Conservation (phyloP, 2,329 filamentous ascomycete genomes). For the Pseudomassariella vexata region DNA sequence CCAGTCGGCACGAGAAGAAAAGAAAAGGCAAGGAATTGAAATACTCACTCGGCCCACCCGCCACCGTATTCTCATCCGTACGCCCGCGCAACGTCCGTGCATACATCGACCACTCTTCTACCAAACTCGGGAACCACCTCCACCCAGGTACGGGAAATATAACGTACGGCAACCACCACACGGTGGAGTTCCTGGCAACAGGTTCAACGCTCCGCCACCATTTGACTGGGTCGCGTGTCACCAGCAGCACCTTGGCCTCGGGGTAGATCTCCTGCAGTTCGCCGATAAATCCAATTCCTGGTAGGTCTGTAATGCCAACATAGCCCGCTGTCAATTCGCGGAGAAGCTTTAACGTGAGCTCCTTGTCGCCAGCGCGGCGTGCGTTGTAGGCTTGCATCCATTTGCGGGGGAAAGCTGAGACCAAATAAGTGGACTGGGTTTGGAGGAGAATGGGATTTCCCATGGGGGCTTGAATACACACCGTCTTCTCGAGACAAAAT, state of each 20-base stretch:
- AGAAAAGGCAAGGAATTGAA: too few relatives aligned
- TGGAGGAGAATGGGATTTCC: neutral
- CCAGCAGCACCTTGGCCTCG: conserved; percentile 33
- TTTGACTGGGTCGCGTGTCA: conserved; percentile 19
- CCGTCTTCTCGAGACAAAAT: conserved; percentile 5
- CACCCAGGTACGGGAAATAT: conserved; percentile 5
- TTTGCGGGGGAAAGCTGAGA: conserved; percentile 6
- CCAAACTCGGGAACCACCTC: conserved; percentile 4
- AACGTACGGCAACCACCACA: conserved; percentile 3
- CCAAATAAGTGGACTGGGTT: neutral
- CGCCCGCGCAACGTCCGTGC: neutral
- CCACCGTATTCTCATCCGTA: neutral
- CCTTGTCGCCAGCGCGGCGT: neutral
- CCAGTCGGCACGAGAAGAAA: too few relatives aligned
- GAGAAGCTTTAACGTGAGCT: conserved; percentile 9
- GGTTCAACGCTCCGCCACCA: conserved; percentile 17
- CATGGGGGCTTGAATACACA: too few relatives aligned
- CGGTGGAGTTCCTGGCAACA: conserved; percentile 1
- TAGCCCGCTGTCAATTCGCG: conserved; percentile 25
- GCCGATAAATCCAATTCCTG: conserved; percentile 27
- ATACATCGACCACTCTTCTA: neutral
- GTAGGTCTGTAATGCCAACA: conserved; percentile 32
- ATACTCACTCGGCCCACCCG: too few relatives aligned
- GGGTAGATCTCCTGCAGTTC: conserved; percentile 25
- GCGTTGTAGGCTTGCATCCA: conserved; percentile 6